Conservation (phyloP, 495 filamentous ascomycete genomes). For the Corynascus novoguineensis region DNA sequence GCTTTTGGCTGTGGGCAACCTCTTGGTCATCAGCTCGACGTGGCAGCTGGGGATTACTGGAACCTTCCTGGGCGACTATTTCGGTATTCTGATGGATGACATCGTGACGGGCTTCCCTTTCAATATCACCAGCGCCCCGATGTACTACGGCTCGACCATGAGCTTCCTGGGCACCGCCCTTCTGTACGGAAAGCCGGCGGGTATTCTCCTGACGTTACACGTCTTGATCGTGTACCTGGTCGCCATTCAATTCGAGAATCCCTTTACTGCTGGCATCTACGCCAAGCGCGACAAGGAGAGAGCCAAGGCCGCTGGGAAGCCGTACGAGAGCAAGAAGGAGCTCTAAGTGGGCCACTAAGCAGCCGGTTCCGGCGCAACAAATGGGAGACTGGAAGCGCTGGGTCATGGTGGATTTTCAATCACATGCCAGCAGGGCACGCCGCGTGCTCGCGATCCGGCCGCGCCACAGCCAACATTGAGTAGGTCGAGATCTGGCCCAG, state of each 20-base stretch:
- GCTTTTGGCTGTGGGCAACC: constrained; percentile 69
- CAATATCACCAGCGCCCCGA: constrained; percentile 84
- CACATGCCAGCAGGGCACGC: constrained; percentile 3
- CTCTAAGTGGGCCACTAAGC: constrained; percentile 27
- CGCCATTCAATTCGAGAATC: constrained; percentile 87
- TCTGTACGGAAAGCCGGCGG: constrained; percentile 82
- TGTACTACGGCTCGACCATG: constrained; percentile 94
- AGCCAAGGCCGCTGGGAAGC: constrained; percentile 29
- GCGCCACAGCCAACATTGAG: background rate
- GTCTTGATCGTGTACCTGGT: constrained; percentile 77
- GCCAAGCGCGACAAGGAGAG: constrained; percentile 69
- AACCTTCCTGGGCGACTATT: constrained; percentile 97
- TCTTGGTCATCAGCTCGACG: constrained; percentile 81
- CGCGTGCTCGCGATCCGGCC: constrained; percentile 5
- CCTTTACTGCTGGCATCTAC: constrained; percentile 94
- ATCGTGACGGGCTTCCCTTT: constrained; percentile 94
- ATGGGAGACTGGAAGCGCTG: constrained; percentile 21
- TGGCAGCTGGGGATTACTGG: constrained; percentile 93
- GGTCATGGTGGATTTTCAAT: constrained; percentile 1
- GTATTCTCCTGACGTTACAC: constrained; percentile 65
- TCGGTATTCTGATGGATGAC: constrained; percentile 93
- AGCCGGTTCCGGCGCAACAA: constrained; percentile 1
- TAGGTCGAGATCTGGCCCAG: constrained; percentile 2
- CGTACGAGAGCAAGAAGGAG: constrained; percentile 40
- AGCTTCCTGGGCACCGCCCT: constrained; percentile 89